Conservation (phyloP, 2,329 filamentous ascomycete genomes). For the Dactylellina drechsleri region DNA sequence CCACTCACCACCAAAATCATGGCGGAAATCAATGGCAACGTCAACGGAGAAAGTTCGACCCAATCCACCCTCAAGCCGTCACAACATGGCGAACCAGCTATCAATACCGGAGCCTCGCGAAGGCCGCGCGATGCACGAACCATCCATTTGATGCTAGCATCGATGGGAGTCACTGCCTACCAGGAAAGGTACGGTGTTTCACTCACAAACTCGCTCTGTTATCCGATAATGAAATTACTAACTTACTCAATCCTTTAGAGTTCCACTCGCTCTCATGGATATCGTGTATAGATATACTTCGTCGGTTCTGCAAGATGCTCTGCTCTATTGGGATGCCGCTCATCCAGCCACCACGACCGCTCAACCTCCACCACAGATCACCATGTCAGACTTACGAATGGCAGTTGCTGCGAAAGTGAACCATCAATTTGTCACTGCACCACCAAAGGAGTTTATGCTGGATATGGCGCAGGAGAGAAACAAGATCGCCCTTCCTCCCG, state of each 20-base stretch:
- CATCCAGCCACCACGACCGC: slow-evolving; percentile 61
- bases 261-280: slow-evolving; percentile 83
- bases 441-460: slow-evolving; percentile 79
- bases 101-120: slow-evolving; percentile 61
- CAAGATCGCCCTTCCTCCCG: slow-evolving; percentile 72
- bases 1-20: slow-evolving; percentile 4
- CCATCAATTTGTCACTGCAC: slow-evolving; percentile 69
- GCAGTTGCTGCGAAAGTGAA: slow-evolving; percentile 71
- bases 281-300: slow-evolving; percentile 79
- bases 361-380: slow-evolving; percentile 66
- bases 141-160: slow-evolving; percentile 80
- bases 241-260: slow-evolving; percentile 59
- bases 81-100: slow-evolving; percentile 43
- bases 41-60: slow-evolving; percentile 48
- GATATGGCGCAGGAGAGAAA: slow-evolving; percentile 79
- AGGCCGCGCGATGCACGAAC: slow-evolving; percentile 81
- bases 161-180: slow-evolving; percentile 80
- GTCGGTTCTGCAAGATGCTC: slow-evolving; percentile 66
- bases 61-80: slow-evolving; percentile 44
- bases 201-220: neutral
- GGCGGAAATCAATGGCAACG: slow-evolving; percentile 46
- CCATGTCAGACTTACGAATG: slow-evolving; percentile 69
- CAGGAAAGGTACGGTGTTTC: slow-evolving; percentile 69
- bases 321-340: slow-evolving; percentile 65
- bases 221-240: neutral